Evolutionary conservation across 495 filamentous ascomycete species (phyloP), one percentile per base, ranked within the genome.

Genomic region (Bryoglossum gracile): DNA sequence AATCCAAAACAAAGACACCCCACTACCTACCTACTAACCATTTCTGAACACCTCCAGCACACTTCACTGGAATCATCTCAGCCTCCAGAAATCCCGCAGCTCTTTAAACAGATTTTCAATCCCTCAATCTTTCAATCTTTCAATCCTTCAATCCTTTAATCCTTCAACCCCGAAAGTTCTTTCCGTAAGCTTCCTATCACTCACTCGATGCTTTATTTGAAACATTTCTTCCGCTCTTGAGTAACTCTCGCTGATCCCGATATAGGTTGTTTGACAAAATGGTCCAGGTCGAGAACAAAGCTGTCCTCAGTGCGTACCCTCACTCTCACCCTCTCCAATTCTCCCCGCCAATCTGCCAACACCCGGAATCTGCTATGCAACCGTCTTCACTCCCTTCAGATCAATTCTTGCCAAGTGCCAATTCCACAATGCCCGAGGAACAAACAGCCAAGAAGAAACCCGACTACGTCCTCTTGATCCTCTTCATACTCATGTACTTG

Each of bases 281-380:
- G 86, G 78, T 78, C 59, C 68, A 78, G 57, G 84, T 90, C 63
- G 82, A 90, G 62, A 88, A 96, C 50, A 98, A 96, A 73, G 86
- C 84, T 57, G 92, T 86, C 65, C 75, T 98, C 67, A 91, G 87
- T 92, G 82, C 64, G 82, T 75, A 61, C 18, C 45, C 39, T 47
- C 50, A 56, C 44, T 41, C 55, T 33, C 49, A 42, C 23, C 33
- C 24, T 28, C 21, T 35, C 34, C 47, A 35, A 28, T 17, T 30
- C 13, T 35, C 25, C 18, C 39, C 13, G 42, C 18, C 17, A 3
- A 40, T 24, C 46, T 48, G 9, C 19, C 23, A 17, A 22, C 14
- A n/a, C 32, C 14, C 24, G 2, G 18, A 8, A 3, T 48, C 23
- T 48, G 36, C 46, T 14, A 19, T 40, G 35, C 36, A 41, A 41